A percentile compares a stretch with the other conserved stretches of the same genome.
Conservation (phyloP, 2,329 filamentous ascomycete species). For the Erysiphe pulchra region DNA sequence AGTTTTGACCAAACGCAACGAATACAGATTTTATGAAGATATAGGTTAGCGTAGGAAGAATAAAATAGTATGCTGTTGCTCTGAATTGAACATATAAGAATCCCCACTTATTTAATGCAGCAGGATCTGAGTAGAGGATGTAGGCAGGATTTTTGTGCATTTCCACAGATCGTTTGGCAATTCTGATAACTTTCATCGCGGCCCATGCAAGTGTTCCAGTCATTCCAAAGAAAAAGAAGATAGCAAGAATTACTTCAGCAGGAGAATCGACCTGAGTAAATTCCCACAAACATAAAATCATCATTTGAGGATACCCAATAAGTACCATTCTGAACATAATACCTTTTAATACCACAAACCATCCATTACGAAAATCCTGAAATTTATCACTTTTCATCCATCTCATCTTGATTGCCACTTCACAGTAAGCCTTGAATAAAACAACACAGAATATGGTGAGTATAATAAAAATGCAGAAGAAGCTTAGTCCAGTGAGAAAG, state of each 20-base stretch:
- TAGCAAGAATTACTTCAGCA: slow-evolving; percentile 62
- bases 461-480: slow-evolving; percentile 67
- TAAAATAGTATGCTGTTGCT: slow-evolving; percentile 86
- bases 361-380: slow-evolving; percentile 79
- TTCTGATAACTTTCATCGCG: slow-evolving; percentile 64
- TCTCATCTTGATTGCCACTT: slow-evolving; percentile 45
- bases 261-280: slow-evolving; percentile 66
- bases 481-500: slow-evolving; percentile 73
- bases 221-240: slow-evolving; percentile 73
- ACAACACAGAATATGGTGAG: slow-evolving; percentile 47
- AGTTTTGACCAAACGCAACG: slow-evolving; percentile 52
- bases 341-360: slow-evolving; percentile 78
- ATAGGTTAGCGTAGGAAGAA: slow-evolving; percentile 55
- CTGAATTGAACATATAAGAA: slow-evolving; percentile 96
- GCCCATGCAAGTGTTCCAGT: slow-evolving; percentile 59
- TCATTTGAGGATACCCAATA: slow-evolving; percentile 79
- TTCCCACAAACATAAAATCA: slow-evolving; percentile 80
- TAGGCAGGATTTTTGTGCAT: slow-evolving; percentile 96
- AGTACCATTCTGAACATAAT: slow-evolving; percentile 77
- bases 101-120: slow-evolving; percentile 88
- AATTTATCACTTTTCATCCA: slow-evolving; percentile 73
- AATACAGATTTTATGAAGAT: slow-evolving; percentile 75
- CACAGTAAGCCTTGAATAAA: slow-evolving; percentile 58
- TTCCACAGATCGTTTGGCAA: slow-evolving; percentile 64
- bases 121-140: slow-evolving; percentile 88